Percentiles rank a stretch among this genome's conserved stretches.
Evolutionary conservation across 352 stramenopile species (phyloP).

Genomic region (Phytophthora pinifolia): DNA sequence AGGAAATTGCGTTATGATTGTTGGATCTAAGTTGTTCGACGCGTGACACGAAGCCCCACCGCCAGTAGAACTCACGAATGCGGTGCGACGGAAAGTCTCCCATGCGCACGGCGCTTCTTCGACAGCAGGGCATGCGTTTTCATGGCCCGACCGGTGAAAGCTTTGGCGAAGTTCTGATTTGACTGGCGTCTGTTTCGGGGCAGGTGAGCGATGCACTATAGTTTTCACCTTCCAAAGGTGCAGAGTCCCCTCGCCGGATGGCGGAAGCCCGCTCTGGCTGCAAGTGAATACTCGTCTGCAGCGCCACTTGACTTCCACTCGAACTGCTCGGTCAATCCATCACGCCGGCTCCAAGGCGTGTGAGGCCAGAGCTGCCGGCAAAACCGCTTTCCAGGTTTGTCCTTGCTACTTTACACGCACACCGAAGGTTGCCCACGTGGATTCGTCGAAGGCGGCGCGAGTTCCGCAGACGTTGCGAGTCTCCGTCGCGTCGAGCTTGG

Average conservation of each 20-base stretch:
- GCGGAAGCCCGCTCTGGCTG: slow-evolving; percentile 6
- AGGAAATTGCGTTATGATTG: slow-evolving; percentile 28
- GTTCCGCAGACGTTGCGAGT: slow-evolving; percentile 19
- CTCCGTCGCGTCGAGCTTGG: no score
- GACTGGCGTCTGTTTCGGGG: slow-evolving; percentile 10
- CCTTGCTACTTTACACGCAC: slow-evolving; percentile 2
- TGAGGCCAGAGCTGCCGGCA: no score
- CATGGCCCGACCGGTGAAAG: slow-evolving; percentile 18
- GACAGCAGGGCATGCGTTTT: slow-evolving; percentile 24
- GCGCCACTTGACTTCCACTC: not conserved
- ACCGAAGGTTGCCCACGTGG: slow-evolving; percentile 1
- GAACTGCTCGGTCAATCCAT: slow-evolving; percentile 10
- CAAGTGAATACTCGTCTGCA: slow-evolving; percentile 8
- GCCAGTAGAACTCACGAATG: no score
- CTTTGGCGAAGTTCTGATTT: slow-evolving; percentile 28
- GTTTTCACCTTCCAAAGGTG: no score
- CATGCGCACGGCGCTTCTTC: slow-evolving; percentile 16
- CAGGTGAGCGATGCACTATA: not conserved
- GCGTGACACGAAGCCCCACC: not conserved
- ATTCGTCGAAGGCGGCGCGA: slow-evolving; percentile 4
- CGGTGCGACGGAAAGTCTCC: slow-evolving; percentile 9
- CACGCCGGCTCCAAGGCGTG: slow-evolving; percentile 2
- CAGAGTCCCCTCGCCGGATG: slow-evolving; percentile 1
- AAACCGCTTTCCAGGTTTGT: slow-evolving; percentile 17
- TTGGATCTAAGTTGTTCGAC: slow-evolving; percentile 1